Base-by-base conservation (phyloP, 2,329 filamentous ascomycete species). In the Rhynchosporium secalis region DNA sequence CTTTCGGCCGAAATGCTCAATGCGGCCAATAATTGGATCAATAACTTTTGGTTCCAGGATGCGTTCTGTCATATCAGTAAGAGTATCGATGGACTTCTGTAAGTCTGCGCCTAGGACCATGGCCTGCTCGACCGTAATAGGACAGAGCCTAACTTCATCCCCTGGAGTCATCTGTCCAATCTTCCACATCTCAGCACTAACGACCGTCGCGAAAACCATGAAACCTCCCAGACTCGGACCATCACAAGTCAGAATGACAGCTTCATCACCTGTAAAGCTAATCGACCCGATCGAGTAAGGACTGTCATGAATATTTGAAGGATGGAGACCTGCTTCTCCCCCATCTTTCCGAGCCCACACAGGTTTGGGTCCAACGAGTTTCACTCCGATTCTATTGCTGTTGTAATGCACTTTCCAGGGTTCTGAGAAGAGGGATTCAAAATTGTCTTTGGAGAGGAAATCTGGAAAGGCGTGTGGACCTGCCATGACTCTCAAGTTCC, bases 321-420 rank as follows among this genome's bases (percentile, higher is more conserved):
- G 56, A 51, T 58, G 56, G 31, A 58, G 13, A 20, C 56, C 56
- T 13, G 56, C 56, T 40, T 48, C 56, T n/a, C 56, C 56, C 9
- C 56, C 56, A 33, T 58, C 41, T 26, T 41, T 45, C 51, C 56
- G 47, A 28, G 56, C 56, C 56, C 56, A 58, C 7, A 15, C 40
- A 13, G 56, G 56, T 20, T 51, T 58, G 1, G 56, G 56, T 26
- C 56, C 56, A 3, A 41, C 48, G 5, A 58, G 46, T 31, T 26
- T 48, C 12, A 58, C 56, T 7, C 56, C 56, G 36, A 58, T 58
- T 26, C 56, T 40, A 8, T 58, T 58, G 46, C 56, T 58, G 56
- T 58, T 58, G 46, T 58, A 51, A 15, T 58, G 56, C 13, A 58
- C 46, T 51, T 58, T 58, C 56, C 56, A 58, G 3, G 56, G 56